Evolutionary conservation across 208 protist genomes (phyloP), one percentile per base, ranked within the genome.

Genomic region (Leishmania turanica): DNA sequence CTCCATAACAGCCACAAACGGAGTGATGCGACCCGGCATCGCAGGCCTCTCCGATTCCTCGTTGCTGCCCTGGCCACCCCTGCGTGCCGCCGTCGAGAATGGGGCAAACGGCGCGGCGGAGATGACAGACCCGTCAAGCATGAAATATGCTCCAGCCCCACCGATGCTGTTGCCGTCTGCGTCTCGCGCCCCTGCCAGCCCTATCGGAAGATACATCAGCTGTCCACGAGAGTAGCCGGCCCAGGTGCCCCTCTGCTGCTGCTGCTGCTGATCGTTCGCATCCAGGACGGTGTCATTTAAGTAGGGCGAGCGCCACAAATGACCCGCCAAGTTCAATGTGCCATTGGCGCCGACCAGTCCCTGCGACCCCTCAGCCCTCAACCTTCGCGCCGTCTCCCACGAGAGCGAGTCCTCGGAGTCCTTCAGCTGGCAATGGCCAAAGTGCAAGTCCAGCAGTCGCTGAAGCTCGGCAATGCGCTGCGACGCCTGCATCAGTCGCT

Each of bases 1-100:
- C 40, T 94, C 89, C 83, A 93, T 85, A 62, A 93, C 92, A 0
- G 92, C 88, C 31, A 84, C 87, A 56, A 87, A 89, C 76, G 88
- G 88, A 37, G 84, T 81, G 27, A 78, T 70, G 64, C 64, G 27
- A 24, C 56, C 34, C 19, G 7, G 4, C 54, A 27, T 62, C 13
- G 51, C 54, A 1, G 58, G 45, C 34, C 13, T 47, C 19, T 42
- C 47, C 1, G 69, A 17, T 21, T 53, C 69, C 3, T 53, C 69
- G 21, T 21, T 19, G 17, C 19, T 45, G 27, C 34, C 71, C 51
- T 45, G 65, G n/a, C 17, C 76, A 72, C 15, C 60, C 13, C 27
- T 47, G 62, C 31, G n/a, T 19, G 34, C 34, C 17, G 62, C 62
- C 37, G 34, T 34, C 40, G 27, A 42, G 27, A 42, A 51, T 45